phyloP scores from a whole-genome alignment of 2,329 filamentous ascomycete genomes.

The Trichophyton verrucosum region DNA sequence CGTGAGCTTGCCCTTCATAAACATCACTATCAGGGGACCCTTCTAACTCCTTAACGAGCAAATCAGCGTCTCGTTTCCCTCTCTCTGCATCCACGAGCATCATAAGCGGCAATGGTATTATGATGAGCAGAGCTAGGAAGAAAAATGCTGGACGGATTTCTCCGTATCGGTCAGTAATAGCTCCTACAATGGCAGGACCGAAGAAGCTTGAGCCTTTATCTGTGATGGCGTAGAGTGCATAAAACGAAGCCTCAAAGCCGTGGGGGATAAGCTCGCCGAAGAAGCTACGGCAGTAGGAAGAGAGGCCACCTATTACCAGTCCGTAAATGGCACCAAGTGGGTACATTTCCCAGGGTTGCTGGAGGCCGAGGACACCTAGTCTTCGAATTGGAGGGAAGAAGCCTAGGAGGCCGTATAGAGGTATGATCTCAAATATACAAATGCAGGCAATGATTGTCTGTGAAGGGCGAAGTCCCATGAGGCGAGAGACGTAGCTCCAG shows the following conservation, averaged over 20 bases:
- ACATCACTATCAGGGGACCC: neutral
- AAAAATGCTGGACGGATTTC: constrained; percentile 80
- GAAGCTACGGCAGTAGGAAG: constrained; percentile 80
- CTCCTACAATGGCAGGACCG: constrained; percentile 83
- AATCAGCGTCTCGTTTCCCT: constrained; percentile 56
- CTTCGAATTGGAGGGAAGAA: constrained; percentile 68
- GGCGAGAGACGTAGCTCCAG: constrained; percentile 68
- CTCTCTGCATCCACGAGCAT: constrained; percentile 74
- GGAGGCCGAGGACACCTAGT: constrained; percentile 70
- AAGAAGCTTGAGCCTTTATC: constrained; percentile 94
- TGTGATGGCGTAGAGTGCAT: constrained; percentile 91
- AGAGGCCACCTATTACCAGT: constrained; percentile 83
- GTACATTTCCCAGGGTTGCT: constrained; percentile 95
- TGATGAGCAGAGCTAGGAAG: constrained; percentile 78
- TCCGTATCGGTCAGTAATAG: constrained; percentile 73
- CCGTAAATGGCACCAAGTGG: constrained; percentile 82
- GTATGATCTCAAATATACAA: constrained; percentile 78
- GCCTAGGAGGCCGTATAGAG: constrained; percentile 77
- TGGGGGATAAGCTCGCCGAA: constrained; percentile 90
- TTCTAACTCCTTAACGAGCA: constrained; percentile 45
- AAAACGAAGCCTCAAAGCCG: constrained; percentile 90
- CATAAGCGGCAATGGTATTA: constrained; percentile 71
- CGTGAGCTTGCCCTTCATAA: neutral
- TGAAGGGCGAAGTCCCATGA: constrained; percentile 58
- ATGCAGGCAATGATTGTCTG: constrained; percentile 93